Evolutionary conservation across 352 stramenopile species (phyloP), one percentile per base, ranked within the genome.

Genomic region (Discostella stelligera): DNA sequence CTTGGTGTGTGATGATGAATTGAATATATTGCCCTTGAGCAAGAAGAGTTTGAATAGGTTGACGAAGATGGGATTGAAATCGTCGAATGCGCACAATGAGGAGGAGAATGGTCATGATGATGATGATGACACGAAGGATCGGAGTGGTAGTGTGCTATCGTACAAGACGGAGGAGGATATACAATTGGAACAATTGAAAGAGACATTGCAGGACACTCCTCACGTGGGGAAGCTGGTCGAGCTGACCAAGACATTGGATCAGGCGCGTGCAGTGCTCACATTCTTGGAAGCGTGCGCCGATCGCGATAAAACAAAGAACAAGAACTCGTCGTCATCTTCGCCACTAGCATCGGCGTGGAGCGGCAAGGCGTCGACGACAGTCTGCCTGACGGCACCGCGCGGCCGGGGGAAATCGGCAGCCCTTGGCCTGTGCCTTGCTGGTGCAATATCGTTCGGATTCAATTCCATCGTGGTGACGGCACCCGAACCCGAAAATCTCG

Each of bases 1-100:
- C 86, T 90, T 99, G 48, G 96, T 99, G 39, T 95, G 98, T 62
- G 97, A 99, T 75, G 97, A 99, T 79, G 97, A 99, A 86, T 91
- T 99, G 67, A 99, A 99, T 87, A 96, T 99, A 62, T 90, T 99
- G 59, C 97, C 97, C 0, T 91, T 99, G 48, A 89, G 74, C 16
- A 80, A 79, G 44, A 97, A 93, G 53, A 83, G 79, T 11, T 63
- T 91, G 73, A 95, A 96, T 75, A 90, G 96, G 80, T 93, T 97
- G 69, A 90, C 89, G 58, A 94, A 95, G 71, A 94, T 98, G 77
- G 69, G 56, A 2, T 27, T 76, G 32, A 46, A 54, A 16, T 21
- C 2, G 39, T 16, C 8, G 30, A 39, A 52, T 25, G 90, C n/a
- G n/a, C n/a, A 96, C 74, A 32, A 71, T 56, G 27, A 32, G 2